These are phyloP conservation scores for Apiospora malaysiana DNA, from an alignment of 2,329 filamentous ascomycete genomes.

Conservation along the genomic window DNA sequence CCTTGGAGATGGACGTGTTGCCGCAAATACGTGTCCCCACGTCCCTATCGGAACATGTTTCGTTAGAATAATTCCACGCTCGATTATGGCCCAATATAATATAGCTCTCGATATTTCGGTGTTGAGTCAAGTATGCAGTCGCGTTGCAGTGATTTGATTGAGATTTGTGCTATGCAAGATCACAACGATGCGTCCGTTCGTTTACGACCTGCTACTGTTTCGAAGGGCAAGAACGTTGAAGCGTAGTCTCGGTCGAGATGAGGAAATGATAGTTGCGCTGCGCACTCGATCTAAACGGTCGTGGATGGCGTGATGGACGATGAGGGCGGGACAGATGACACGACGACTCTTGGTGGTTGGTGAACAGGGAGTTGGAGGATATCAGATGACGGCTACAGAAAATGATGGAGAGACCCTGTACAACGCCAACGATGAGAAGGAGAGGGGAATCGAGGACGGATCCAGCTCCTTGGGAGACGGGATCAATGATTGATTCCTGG, in stretches of 20 bases:
- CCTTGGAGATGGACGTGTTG: not conserved
- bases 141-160: not conserved
- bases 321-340: slow-evolving; percentile 11
- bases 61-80: not conserved
- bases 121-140: not conserved
- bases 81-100: not conserved
- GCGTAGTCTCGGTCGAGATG: not conserved
- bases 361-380: not conserved
- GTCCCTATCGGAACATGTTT: slow-evolving; percentile 16
- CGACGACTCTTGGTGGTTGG: slow-evolving; percentile 12
- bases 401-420: not conserved
- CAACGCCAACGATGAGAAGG: slow-evolving; percentile 5
- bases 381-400: slow-evolving; percentile 8
- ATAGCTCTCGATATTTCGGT: not conserved
- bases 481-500: slow-evolving; percentile 9
- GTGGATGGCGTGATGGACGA: slow-evolving; percentile 7
- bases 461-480: slow-evolving; percentile 11
- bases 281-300: not conserved
- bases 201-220: not conserved
- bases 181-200: not conserved
- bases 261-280: not conserved
- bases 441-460: not conserved
- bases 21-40: slow-evolving; percentile 16
- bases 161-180: not conserved
- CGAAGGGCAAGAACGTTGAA: not conserved